Base-by-base conservation (phyloP, 768 basidiomycete species). In the Punctularia strigosozonata region DNA sequence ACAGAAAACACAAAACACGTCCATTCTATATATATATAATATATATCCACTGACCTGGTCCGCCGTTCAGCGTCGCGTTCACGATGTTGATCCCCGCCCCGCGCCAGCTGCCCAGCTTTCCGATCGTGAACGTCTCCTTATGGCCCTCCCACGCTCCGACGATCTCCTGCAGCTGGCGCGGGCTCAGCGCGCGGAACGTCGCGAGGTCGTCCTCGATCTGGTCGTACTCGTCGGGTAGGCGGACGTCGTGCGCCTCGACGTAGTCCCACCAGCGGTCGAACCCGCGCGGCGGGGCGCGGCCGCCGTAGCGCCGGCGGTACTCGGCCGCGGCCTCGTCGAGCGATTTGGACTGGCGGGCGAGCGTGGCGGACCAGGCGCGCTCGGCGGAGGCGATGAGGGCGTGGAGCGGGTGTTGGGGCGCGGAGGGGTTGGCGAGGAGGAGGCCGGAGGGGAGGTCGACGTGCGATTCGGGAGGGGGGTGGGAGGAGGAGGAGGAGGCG, bases 181-280 rank as follows among this genome's bases (percentile, higher is more conserved):
- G 62, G 24, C 53, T 45, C 34, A 68, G 46, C 0, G 58, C 65
- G 52, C 54, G 61, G 46, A 54, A 64, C 0, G 60, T 57, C 19
- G 57, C 54, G 6, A 68, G 42, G 37, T 66, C 57, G 6, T 50
- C 44, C 38, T 54, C 46, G 37, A 69, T 68, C 43, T 66, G 64
- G 48, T 70, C 66, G 34, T 70, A 69, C 39, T 69, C 67, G 43
- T 69, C 69, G 12, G 59, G 62, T 1, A 69, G 53, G 28, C 57
- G 60, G 2, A 69, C 57, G 21, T 57, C 43, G 43, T 70, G 45
- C 36, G 46, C 45, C n/a, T 55, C 51, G 5, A 62, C 61, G 40
- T 64, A 70, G 17, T 55, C 44, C 68, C 66, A 68, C 67, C 66
- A 68, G 24, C 59, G 58, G 21, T 68, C 64, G 31, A 68, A 68